These are phyloP conservation scores for Parietaria judaica DNA, from an alignment of 306 rosid genomes.

Conservation along the genomic window DNA sequence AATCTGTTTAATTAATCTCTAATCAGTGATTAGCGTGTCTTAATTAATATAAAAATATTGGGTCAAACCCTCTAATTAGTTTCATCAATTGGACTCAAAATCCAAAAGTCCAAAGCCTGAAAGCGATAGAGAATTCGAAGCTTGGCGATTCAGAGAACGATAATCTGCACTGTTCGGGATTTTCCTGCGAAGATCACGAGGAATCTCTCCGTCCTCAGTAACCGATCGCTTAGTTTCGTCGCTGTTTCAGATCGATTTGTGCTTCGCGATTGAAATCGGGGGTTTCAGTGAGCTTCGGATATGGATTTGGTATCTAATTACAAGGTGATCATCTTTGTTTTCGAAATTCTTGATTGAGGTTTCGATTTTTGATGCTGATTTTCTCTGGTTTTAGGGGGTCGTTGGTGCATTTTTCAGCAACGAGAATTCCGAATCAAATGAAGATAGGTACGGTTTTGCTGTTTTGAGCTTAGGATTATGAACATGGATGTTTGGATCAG, in stretches of 20 bases:
- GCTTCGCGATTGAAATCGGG: conserved; percentile 10
- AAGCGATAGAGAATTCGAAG: too few relatives aligned
- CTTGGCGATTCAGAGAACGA: too few relatives aligned
- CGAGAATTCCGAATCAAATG: conserved; percentile 67
- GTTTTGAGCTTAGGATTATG: background rate
- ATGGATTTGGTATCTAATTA: conserved; percentile 98
- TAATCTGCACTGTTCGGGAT: background rate
- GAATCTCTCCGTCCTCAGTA: too few relatives aligned
- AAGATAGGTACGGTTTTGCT: conserved; percentile 47
- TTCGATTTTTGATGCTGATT: background rate
- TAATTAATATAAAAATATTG: too few relatives aligned
- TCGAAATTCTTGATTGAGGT: background rate
- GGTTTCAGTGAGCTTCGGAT: conserved; percentile 15
- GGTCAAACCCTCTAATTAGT: too few relatives aligned
- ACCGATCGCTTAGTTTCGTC: too few relatives aligned
- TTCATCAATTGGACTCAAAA: too few relatives aligned
- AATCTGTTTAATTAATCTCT: too few relatives aligned
- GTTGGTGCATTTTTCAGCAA: conserved; percentile 86
- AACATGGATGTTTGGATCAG: background rate
- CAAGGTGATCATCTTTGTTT: conserved; percentile 43
- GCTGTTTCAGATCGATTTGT: background rate
- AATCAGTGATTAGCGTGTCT: too few relatives aligned
- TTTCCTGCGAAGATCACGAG: background rate
- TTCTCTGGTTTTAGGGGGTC: conserved; percentile 49
- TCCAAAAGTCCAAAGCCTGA: too few relatives aligned